A percentile compares a stretch with the other conserved stretches of the same genome.
Conservation (phyloP, 257 asterid species). For the Petrea volubilis region DNA sequence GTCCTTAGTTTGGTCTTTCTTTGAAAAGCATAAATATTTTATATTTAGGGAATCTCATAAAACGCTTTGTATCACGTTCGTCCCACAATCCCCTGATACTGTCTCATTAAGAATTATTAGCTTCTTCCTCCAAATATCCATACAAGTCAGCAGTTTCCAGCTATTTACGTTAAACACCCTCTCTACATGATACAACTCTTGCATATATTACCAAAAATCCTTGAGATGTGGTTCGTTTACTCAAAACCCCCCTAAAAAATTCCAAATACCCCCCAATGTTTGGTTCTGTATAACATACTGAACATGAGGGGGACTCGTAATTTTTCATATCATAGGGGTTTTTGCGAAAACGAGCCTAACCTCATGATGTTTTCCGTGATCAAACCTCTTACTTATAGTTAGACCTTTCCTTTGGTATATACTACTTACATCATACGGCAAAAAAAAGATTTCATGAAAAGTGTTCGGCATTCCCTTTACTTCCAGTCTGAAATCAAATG, state of each 20-base stretch:
- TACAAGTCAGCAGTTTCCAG: background rate
- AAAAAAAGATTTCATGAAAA: background rate
- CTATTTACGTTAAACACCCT: background rate
- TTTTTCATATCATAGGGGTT: no score
- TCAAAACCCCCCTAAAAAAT: no score
- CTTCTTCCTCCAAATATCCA: background rate
- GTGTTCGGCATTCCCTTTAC: background rate
- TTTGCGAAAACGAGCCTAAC: no score
- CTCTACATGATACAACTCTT: background rate
- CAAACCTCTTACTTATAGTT: background rate
- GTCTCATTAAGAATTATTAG: background rate
- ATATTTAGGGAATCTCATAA: background rate
- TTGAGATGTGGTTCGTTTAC: no score
- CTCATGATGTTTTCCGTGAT: no score
- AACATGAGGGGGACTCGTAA: no score
- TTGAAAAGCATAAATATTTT: background rate
- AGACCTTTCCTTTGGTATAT: background rate
- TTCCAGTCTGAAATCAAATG: background rate
- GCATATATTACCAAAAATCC: no score
- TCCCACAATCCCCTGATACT: no score
- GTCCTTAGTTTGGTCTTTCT: background rate
- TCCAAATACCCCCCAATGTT: no score
- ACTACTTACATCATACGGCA: background rate
- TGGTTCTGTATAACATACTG: no score
- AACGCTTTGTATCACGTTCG: background rate